A percentile compares a stretch with the other conserved stretches of the same genome.
Conservation (phyloP, 169 alveolate species). For the Plasmodium chabaudi region DNA sequence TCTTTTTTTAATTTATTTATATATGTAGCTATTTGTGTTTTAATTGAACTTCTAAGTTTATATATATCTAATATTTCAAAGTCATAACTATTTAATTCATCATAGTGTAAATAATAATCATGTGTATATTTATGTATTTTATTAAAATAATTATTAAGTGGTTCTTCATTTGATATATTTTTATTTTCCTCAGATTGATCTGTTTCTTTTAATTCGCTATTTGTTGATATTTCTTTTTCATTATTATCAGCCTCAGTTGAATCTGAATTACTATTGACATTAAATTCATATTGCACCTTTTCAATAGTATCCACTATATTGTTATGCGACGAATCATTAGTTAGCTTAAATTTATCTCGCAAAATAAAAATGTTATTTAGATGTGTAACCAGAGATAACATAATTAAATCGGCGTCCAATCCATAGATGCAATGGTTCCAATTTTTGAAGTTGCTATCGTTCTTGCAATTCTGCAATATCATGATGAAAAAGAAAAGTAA, state of each 20-base stretch:
- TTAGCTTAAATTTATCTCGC: conserved; percentile 92
- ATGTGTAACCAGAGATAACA: conserved; percentile 96
- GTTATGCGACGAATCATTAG: conserved; percentile 43
- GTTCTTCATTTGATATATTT: not conserved
- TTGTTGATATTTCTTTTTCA: conserved; percentile 57
- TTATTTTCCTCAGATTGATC: conserved; percentile 42
- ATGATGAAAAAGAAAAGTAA: too few species aligned
- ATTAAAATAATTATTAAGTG: not conserved
- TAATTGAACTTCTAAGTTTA: conserved; percentile 56
- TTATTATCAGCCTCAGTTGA: conserved; percentile 89
- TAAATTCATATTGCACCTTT: conserved; percentile 76
- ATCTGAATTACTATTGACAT: conserved; percentile 82
- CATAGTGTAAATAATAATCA: conserved; percentile 34
- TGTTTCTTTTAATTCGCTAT: conserved; percentile 79
- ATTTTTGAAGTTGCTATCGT: conserved; percentile 40
- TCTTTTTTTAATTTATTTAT: conserved; percentile 74
- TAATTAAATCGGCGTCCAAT: conserved; percentile 96
- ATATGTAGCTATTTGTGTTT: conserved; percentile 74
- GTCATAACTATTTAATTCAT: conserved; percentile 52
- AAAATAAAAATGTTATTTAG: conserved; percentile 93
- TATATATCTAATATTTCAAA: conserved; percentile 67
- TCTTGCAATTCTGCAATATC: conserved; percentile 28
- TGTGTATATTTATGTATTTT: conserved; percentile 45
- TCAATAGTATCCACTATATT: conserved; percentile 71
- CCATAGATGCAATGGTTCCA: conserved; percentile 96